Evolutionary conservation across 169 alveolate genomes (phyloP).

Genomic region (Babesia gibsoni): DNA sequence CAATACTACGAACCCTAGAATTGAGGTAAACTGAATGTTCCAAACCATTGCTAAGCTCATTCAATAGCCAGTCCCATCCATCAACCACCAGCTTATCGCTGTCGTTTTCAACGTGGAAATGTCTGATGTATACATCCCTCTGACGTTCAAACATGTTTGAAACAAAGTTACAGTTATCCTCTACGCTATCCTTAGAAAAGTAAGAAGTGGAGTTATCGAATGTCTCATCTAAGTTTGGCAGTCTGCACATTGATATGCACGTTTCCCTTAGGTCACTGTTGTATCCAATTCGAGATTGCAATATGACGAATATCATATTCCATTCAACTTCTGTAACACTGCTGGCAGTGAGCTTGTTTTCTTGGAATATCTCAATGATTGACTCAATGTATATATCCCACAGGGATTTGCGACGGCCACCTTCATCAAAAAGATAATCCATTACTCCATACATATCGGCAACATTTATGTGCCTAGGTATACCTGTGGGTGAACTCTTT

Average conservation of each 20-base stretch:
- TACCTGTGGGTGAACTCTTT: constrained; percentile 5
- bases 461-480: not conserved
- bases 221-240: constrained; percentile 27
- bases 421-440: constrained; percentile 23
- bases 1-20: constrained; percentile 60
- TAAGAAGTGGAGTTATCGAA: constrained; percentile 22
- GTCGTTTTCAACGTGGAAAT: constrained; percentile 48
- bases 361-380: constrained; percentile 60
- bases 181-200: constrained; percentile 18
- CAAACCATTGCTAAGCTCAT: constrained; percentile 40
- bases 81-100: constrained; percentile 72
- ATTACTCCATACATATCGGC: not conserved
- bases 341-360: constrained; percentile 27
- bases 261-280: constrained; percentile 57
- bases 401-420: constrained; percentile 58
- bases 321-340: constrained; percentile 18
- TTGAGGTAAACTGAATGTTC: constrained; percentile 56
- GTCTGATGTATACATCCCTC: constrained; percentile 36
- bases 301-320: constrained; percentile 22
- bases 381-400: constrained; percentile 74
- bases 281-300: constrained; percentile 62
- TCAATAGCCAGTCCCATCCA: constrained; percentile 78
- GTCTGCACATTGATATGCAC: constrained; percentile 61
- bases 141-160: constrained; percentile 27
- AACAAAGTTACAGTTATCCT: constrained; percentile 47